phyloP scores from a whole-genome alignment of 805 yeast genomes.

The Candida arabinofermentans region DNA sequence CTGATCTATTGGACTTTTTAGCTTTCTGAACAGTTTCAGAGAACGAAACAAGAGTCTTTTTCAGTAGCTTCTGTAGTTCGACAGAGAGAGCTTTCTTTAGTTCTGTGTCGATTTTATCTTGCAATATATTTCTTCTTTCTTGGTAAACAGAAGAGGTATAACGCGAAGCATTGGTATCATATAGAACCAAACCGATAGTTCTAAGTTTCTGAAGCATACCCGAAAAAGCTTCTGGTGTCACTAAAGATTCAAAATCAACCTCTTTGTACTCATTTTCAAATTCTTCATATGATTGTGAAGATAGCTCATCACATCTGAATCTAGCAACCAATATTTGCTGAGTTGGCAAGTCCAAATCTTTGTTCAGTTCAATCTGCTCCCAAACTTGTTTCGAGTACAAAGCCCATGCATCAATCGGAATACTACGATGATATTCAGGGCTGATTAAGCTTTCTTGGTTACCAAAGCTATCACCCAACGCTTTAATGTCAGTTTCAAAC shows the following conservation, averaged over 20 bases:
- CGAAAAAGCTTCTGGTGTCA: slow-evolving; percentile 36
- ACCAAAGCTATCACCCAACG: slow-evolving; percentile 61
- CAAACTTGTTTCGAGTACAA: slow-evolving; percentile 87
- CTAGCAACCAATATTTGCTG: slow-evolving; percentile 94
- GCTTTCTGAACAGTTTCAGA: slow-evolving; percentile 18
- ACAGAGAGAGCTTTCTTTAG: slow-evolving; percentile 41
- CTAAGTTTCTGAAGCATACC: slow-evolving; percentile 40
- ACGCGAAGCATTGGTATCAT: slow-evolving; percentile 71
- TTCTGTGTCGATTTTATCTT: slow-evolving; percentile 42
- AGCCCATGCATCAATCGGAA: slow-evolving; percentile 97
- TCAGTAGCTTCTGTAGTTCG: slow-evolving; percentile 37
- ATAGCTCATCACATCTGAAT: slow-evolving; percentile 90
- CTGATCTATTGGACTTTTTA: slow-evolving; percentile 23
- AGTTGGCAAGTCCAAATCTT: slow-evolving; percentile 93
- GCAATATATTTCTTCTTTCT: slow-evolving; percentile 52
- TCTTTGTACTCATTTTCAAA: slow-evolving; percentile 36
- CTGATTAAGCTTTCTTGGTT: slow-evolving; percentile 47
- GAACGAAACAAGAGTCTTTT: slow-evolving; percentile 30
- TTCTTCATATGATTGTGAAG: slow-evolving; percentile 44
- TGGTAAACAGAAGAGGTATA: slow-evolving; percentile 65
- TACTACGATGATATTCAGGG: slow-evolving; percentile 69
- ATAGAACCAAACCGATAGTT: slow-evolving; percentile 43
- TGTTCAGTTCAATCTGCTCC: slow-evolving; percentile 90
- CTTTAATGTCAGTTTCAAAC: slow-evolving; percentile 56
- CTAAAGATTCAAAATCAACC: slow-evolving; percentile 23